Base-by-base conservation (phyloP, 1,284 basidiomycete genomes). In the Ceratobasidium sp. region DNA sequence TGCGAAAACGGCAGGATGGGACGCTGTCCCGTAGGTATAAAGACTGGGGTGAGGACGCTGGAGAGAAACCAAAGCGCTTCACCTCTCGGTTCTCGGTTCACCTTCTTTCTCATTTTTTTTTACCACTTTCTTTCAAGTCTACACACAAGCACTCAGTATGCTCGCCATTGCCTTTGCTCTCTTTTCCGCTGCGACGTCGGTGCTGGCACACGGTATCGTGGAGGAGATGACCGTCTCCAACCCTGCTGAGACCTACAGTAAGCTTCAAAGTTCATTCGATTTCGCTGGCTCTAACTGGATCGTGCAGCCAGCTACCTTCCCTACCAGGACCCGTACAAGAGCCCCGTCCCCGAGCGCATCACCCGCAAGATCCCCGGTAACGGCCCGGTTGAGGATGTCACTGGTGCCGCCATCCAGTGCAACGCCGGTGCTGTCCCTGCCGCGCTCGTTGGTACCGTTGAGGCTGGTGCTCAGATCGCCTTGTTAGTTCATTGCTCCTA, bases 321-420 rank as follows among this genome's bases (percentile, higher is more conserved):
- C 5, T 79, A 79, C 74, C 70, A 72, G n/a, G 80, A 81, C 68
- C 79, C 79, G 8, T 79, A 79, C 73, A 72, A 74, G 40, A 79
- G 74, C 69, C 79, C 82, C 0, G 68, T 76, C 10, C 83, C 82
- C 13, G 72, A 82, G 55, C 77, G 83, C 13, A 84, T 85, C 70
- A 78, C 84, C 38, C 80, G 83, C 20, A 77, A 79, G 54, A 81
- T 84, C 69, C 69, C 70, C 27, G 68, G 69, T 8, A 72, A 73
- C 45, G 71, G 75, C 1, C 75, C 75, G 34, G 74, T 76, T 27
- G 69, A 64, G 15, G 77, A 79, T 60, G 20, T 79, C 20, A 74
- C 75, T 10, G 70, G 76, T 31, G 77, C 77, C 27, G 69, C 65
- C 45, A 43, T 69, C 56, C 52, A 70, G n/a, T 65, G 54, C 65